phyloP scores from a whole-genome alignment of 208 protist genomes.

The Trichomonas tenax region DNA sequence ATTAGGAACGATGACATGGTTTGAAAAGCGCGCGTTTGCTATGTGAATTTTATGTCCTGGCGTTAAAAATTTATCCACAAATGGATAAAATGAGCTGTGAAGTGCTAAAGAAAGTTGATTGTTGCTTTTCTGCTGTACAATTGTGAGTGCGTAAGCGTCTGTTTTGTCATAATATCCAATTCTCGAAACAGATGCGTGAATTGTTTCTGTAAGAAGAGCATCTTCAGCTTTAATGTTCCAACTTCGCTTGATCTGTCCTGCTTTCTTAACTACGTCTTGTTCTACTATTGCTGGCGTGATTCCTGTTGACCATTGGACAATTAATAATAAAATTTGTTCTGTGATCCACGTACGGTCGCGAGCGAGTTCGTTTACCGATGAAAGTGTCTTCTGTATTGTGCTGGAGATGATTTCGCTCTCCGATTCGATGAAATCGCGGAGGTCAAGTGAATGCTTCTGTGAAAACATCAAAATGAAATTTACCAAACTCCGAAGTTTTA shows the following conservation, averaged over 20 bases:
- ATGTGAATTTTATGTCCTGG: background rate
- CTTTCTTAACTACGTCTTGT: background rate
- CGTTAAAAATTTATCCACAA: background rate
- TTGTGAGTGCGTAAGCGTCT: background rate
- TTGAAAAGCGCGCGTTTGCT: background rate
- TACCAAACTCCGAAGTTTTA: too few relatives aligned
- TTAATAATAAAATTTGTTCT: background rate
- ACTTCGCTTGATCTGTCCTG: background rate
- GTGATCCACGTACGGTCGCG: background rate
- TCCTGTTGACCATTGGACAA: background rate
- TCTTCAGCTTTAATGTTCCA: background rate
- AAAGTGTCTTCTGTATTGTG: background rate
- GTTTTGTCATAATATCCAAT: background rate
- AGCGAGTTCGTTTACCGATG: background rate
- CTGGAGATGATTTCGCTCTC: background rate
- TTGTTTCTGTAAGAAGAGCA: background rate
- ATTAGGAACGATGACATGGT: background rate
- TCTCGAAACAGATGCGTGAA: too few relatives aligned
- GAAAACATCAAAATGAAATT: too few relatives aligned
- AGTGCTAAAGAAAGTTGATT: background rate
- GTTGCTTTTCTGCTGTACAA: background rate
- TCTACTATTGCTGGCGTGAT: background rate
- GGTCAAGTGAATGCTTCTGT: background rate
- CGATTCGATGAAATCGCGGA: background rate
- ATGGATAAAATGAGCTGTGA: background rate